Conservation (phyloP, 768 basidiomycete species). For the Suillus paluster region DNA sequence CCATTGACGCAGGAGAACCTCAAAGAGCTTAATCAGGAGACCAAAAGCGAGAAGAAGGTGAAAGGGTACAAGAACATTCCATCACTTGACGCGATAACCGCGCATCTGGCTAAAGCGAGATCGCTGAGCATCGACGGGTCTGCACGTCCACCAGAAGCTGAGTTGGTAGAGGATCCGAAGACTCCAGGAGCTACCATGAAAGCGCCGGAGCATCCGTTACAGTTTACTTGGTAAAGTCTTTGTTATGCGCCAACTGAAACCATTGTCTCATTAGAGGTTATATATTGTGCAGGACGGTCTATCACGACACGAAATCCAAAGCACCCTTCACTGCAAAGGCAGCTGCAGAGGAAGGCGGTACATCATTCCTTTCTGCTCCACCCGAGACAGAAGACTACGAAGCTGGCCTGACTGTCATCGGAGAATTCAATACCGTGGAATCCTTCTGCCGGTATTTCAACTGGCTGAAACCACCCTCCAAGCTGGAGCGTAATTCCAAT, state of each 20-base stretch:
- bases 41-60: slow-evolving; percentile 42
- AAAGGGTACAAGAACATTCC: slow-evolving; percentile 89
- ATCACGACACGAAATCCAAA: slow-evolving; percentile 85
- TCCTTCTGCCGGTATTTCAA: slow-evolving; percentile 91
- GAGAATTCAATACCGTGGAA: slow-evolving; percentile 90
- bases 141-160: slow-evolving; percentile 73
- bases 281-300: slow-evolving; percentile 71
- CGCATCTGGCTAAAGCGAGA: slow-evolving; percentile 72
- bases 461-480: slow-evolving; percentile 91
- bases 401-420: slow-evolving; percentile 83
- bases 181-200: slow-evolving; percentile 74
- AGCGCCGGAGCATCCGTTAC: slow-evolving; percentile 80
- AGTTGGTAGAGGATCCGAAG: slow-evolving; percentile 83
- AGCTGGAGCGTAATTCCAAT: slow-evolving; percentile 88
- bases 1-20: slow-evolving; percentile 69
- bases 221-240: slow-evolving; percentile 68
- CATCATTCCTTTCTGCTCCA: slow-evolving; percentile 39
- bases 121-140: slow-evolving; percentile 63
- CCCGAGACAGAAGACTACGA: slow-evolving; percentile 81
- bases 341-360: slow-evolving; percentile 32
- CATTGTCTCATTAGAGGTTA: slow-evolving; percentile 7
- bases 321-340: slow-evolving; percentile 53
- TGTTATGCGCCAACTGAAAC: slow-evolving; percentile 25
- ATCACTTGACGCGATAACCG: slow-evolving; percentile 83
- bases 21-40: slow-evolving; percentile 66